Conservation (phyloP, 306 rosid genomes). For the Vigna nakashimae region DNA sequence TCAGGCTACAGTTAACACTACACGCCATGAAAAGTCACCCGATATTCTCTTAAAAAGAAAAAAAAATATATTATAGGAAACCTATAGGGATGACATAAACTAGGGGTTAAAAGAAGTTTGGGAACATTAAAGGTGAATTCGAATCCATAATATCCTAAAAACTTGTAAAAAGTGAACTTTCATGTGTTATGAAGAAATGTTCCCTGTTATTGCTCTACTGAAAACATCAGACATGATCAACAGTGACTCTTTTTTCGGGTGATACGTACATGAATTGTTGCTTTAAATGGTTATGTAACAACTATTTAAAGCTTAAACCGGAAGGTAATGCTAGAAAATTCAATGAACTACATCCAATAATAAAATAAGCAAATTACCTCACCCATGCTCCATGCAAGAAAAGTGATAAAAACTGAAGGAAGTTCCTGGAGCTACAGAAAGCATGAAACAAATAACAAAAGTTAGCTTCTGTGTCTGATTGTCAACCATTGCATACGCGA, state of each 20-base stretch:
- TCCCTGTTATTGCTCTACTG: neutral
- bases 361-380: slow-evolving; percentile 62
- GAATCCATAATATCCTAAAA: slow-evolving; percentile 10
- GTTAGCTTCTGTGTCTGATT: slow-evolving; percentile 9
- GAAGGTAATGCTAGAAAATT: slow-evolving; percentile 1
- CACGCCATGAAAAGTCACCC: slow-evolving; percentile 6
- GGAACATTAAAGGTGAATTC: slow-evolving; percentile 8
- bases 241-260: slow-evolving; percentile 5
- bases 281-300: neutral
- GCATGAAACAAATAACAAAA: slow-evolving; percentile 17
- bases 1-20: neutral
- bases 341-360: slow-evolving; percentile 6
- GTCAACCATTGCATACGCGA: slow-evolving; percentile 20
- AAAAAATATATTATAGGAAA: neutral
- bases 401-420: slow-evolving; percentile 78
- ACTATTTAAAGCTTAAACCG: slow-evolving; percentile 8
- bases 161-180: neutral
- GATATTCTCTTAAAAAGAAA: neutral
- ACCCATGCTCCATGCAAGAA: slow-evolving; percentile 83
- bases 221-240: slow-evolving; percentile 14
- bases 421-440: slow-evolving; percentile 68
- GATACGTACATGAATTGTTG: slow-evolving; percentile 12
- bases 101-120: neutral
- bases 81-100: neutral
- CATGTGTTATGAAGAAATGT: neutral